Evolutionary conservation across 441 rosid genomes (phyloP).

Genomic region (Breynia disticha): DNA sequence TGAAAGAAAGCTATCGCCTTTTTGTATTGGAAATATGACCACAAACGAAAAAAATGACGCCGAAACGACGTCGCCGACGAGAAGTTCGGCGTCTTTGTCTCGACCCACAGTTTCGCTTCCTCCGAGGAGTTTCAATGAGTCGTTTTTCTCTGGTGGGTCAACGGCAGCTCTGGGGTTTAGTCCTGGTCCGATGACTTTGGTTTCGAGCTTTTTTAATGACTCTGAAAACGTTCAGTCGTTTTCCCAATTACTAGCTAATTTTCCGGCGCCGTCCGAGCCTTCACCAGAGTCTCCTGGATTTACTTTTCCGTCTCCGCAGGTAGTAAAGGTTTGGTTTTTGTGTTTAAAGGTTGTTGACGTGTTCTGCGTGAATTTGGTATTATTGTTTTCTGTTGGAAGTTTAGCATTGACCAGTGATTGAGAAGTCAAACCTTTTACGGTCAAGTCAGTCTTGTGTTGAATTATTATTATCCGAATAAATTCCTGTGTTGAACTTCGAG

Average conservation of each 20-base stretch:
- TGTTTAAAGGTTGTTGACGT: background rate
- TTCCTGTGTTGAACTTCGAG: no score
- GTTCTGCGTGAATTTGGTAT: background rate
- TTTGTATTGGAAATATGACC: background rate
- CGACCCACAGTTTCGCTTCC: conserved; percentile 66
- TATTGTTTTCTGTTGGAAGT: background rate
- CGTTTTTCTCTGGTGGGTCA: conserved; percentile 29
- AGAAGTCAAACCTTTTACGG: no score
- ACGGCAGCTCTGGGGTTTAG: conserved; percentile 42
- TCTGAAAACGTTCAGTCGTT: conserved; percentile 71
- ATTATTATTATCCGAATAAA: no score
- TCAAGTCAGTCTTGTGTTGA: no score
- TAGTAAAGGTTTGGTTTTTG: conserved; percentile 9
- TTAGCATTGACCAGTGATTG: no score
- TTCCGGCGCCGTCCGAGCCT: conserved; percentile 43
- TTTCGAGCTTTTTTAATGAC: conserved; percentile 62
- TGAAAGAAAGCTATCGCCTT: no score
- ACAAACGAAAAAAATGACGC: background rate
- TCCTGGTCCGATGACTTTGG: conserved; percentile 92
- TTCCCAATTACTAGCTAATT: conserved; percentile 78
- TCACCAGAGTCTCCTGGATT: conserved; percentile 64
- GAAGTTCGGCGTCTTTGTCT: conserved; percentile 20
- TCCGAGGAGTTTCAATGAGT: conserved; percentile 46
- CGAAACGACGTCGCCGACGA: conserved; percentile 5
- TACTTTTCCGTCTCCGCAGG: conserved; percentile 60